phyloP scores from a whole-genome alignment of 257 asterid genomes.

The Phtheirospermum japonicum region DNA sequence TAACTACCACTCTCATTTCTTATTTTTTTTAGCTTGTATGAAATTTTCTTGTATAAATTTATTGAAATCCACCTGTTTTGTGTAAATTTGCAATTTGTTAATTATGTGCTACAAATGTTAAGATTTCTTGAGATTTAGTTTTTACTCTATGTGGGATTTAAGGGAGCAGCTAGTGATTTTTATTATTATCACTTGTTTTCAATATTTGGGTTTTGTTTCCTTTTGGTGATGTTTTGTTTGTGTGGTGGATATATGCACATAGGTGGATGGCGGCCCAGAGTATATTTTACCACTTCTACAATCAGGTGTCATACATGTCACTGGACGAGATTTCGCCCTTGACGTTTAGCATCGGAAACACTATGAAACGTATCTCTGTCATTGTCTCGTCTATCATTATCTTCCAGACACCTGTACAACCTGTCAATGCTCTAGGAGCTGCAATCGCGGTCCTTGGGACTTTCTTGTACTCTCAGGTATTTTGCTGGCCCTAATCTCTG shows the following conservation, averaged over 20 bases:
- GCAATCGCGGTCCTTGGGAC: conserved; percentile 92
- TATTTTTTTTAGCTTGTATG: conserved; percentile 21
- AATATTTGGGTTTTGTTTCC: not conserved
- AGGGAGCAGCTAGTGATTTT: not conserved
- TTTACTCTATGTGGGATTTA: conserved; percentile 14
- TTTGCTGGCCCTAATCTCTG: conserved; percentile 17
- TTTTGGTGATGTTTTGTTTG: conserved; percentile 26
- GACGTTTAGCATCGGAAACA: conserved; percentile 93
- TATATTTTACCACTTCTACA: conserved; percentile 89
- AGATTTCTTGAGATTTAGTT: conserved; percentile 8
- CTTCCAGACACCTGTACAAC: conserved; percentile 87
- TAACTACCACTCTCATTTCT: conserved; percentile 24
- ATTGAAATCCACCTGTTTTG: too few species aligned
- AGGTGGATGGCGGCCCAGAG: conserved; percentile 99
- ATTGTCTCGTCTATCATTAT: conserved; percentile 92
- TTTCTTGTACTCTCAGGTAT: conserved; percentile 95
- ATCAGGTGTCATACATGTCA: conserved; percentile 97
- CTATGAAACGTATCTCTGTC: conserved; percentile 94
- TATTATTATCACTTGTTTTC: conserved; percentile 7
- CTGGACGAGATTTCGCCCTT: conserved; percentile 93
- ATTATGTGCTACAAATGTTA: not conserved
- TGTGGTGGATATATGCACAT: conserved; percentile 31
- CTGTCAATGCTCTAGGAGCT: conserved; percentile 96
- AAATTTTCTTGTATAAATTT: not conserved
- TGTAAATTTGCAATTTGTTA: too few species aligned